phyloP scores from a whole-genome alignment of 2,329 filamentous ascomycete species.

The Trichoderma sp. region DNA sequence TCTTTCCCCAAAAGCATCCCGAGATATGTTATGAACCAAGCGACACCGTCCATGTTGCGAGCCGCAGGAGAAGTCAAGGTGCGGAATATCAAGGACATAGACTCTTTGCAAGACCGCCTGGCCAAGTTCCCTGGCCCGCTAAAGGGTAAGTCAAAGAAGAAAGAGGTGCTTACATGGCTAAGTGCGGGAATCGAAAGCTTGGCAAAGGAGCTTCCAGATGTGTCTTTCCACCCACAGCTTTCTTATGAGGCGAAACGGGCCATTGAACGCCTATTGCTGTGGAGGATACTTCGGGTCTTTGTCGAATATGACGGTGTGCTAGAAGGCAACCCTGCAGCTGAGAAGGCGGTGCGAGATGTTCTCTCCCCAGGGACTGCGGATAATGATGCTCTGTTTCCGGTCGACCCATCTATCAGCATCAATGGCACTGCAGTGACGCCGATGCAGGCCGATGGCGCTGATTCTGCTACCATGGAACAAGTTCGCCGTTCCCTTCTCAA shows the following conservation, averaged over 20 bases:
- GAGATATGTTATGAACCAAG: constrained; percentile 73
- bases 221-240: constrained; percentile 47
- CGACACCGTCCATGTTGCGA: constrained; percentile 73
- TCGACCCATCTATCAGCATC: constrained; percentile 27
- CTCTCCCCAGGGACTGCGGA: constrained; percentile 57
- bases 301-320: constrained; percentile 83
- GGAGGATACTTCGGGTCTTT: constrained; percentile 79
- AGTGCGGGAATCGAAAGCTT: constrained; percentile 69
- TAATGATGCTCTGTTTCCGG: constrained; percentile 27
- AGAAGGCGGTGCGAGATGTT: constrained; percentile 71
- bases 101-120: constrained; percentile 68
- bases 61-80: constrained; percentile 78
- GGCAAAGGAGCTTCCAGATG: constrained; percentile 56
- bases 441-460: constrained; percentile 62
- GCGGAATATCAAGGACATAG: constrained; percentile 69
- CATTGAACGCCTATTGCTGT: constrained; percentile 77
- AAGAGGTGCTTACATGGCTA: constrained; percentile 83
- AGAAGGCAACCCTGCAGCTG: constrained; percentile 67
- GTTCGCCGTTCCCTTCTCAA: constrained; percentile 70
- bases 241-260: constrained; percentile 65
- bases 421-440: constrained; percentile 30
- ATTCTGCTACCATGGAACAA: constrained; percentile 65
- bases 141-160: constrained; percentile 90
- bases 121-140: constrained; percentile 87
- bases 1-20: constrained; percentile 88